Conservation (phyloP, 2,329 filamentous ascomycete genomes). For the Pseudogymnoascus sp. region DNA sequence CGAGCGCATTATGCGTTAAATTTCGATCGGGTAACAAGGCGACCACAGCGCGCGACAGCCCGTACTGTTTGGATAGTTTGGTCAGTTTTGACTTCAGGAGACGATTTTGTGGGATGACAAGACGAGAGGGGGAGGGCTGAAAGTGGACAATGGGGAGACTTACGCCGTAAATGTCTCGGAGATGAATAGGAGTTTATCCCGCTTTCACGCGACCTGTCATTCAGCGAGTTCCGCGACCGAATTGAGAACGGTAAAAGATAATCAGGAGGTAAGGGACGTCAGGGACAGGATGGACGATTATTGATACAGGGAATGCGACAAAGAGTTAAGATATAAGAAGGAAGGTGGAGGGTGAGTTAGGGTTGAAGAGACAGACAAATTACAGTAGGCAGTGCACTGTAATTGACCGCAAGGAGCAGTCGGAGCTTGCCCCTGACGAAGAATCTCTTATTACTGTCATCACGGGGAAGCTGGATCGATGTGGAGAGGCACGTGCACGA, state of each 20-base stretch:
- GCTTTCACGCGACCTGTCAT: conserved; percentile 1
- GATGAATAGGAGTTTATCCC: not conserved
- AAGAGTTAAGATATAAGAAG: not conserved
- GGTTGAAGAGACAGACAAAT: not conserved
- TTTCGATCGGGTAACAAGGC: not conserved
- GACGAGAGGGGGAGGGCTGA: not conserved
- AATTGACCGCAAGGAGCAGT: not conserved
- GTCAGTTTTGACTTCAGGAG: not conserved
- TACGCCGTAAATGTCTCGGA: conserved; percentile 2
- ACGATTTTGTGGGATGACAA: not conserved
- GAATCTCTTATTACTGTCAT: conserved; percentile 4
- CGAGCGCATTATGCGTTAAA: conserved; percentile 5
- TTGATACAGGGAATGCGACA: not conserved
- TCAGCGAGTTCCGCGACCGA: not conserved
- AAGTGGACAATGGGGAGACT: not conserved
- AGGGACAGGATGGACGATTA: not conserved
- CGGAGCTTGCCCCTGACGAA: conserved; percentile 1
- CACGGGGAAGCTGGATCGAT: conserved; percentile 4
- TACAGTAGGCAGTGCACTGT: not conserved
- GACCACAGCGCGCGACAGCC: not conserved
- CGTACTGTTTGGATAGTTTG: not conserved
- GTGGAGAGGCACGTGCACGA: not conserved
- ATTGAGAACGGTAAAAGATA: conserved; percentile 2
- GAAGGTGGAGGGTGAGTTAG: not conserved
- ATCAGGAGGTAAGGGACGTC: not conserved